Conservation (phyloP, 768 basidiomycete genomes). For the Lentinula detonsa region DNA sequence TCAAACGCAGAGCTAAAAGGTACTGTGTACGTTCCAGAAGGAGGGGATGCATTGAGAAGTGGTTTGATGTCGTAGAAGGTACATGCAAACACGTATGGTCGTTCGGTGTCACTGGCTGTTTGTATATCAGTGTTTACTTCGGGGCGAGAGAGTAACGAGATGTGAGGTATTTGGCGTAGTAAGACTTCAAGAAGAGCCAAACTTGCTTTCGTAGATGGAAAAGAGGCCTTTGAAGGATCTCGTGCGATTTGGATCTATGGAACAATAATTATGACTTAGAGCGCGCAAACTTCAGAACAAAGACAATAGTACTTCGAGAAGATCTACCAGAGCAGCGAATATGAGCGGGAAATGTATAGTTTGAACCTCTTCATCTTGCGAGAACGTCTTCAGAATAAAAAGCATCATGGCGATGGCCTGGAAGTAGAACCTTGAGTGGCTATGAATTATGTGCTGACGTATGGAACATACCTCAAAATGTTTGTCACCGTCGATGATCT, state of each 20-base stretch:
- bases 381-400: constrained; percentile 72
- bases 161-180: constrained; percentile 42
- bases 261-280: not conserved
- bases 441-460: not conserved
- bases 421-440: not conserved
- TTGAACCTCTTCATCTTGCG: constrained; percentile 86
- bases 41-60: constrained; percentile 12
- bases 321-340: constrained; percentile 62
- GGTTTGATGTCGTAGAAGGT: constrained; percentile 51
- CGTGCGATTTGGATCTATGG: constrained; percentile 29
- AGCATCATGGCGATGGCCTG: constrained; percentile 63
- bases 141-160: constrained; percentile 45
- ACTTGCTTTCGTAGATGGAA: constrained; percentile 30
- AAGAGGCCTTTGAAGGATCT: constrained; percentile 27
- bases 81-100: constrained; percentile 53
- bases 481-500: constrained; percentile 39
- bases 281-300: not conserved
- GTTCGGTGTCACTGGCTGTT: constrained; percentile 20
- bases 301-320: constrained; percentile 45
- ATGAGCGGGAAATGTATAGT: constrained; percentile 76
- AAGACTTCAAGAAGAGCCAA: constrained; percentile 50
- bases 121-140: constrained; percentile 33
- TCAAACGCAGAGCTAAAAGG: constrained; percentile 60
- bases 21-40: constrained; percentile 22
- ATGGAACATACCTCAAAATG: constrained; percentile 39